These are phyloP conservation scores for Rhododendron kiyosumense DNA, from an alignment of 148 eudicot species.

Conservation along the genomic window DNA sequence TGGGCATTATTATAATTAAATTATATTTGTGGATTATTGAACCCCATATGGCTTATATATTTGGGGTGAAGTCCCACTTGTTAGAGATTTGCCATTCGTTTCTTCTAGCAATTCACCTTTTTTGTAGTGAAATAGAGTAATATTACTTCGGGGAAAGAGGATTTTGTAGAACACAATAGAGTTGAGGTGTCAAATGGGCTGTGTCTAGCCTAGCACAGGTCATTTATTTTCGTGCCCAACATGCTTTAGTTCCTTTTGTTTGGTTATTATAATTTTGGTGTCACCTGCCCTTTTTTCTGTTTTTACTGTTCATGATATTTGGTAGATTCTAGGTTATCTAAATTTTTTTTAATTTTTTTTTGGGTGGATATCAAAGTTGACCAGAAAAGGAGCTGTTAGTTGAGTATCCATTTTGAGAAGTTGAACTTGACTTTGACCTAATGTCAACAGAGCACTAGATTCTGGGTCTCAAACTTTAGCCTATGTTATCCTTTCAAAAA, in stretches of 20 bases:
- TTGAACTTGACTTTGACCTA: not conserved
- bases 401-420: not conserved
- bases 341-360: not conserved
- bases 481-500: not conserved
- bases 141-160: not conserved
- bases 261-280: not conserved
- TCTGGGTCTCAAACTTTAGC: not conserved
- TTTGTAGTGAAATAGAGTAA: not conserved
- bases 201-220: not conserved
- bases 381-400: not conserved
- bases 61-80: not conserved
- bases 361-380: not conserved
- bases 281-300: not conserved
- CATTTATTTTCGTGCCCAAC: not conserved
- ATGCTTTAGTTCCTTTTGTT: not conserved
- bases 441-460: not conserved
- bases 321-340: not conserved
- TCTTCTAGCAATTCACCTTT: not conserved
- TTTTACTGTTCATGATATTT: not conserved
- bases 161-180: not conserved
- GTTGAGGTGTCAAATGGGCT: not conserved
- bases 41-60: not conserved
- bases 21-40: not conserved
- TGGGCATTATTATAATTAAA: not conserved
- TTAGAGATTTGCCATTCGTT: not conserved